Conservation (phyloP, 495 filamentous ascomycete species). For the Penicillium herquei region DNA sequence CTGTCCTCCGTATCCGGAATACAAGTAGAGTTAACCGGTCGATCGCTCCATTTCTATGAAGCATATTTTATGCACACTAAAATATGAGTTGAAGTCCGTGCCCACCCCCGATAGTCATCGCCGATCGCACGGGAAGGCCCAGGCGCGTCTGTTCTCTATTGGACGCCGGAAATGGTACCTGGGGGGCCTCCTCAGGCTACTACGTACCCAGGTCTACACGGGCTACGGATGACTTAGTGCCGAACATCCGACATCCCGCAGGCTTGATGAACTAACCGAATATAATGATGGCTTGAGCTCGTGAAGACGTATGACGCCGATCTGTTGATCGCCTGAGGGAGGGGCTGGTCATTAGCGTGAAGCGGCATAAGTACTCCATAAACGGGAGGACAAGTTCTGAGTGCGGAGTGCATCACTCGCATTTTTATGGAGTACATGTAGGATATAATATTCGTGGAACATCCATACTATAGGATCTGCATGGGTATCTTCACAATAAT, state of each 20-base stretch:
- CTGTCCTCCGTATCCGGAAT: no score
- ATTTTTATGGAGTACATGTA: no score
- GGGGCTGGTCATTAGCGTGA: background rate
- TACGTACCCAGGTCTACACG: background rate
- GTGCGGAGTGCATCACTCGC: no score
- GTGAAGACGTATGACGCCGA: background rate
- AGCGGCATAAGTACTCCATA: no score
- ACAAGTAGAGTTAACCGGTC: background rate
- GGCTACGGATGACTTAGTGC: background rate
- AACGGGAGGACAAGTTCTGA: no score
- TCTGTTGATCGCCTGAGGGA: background rate
- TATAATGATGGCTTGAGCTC: background rate
- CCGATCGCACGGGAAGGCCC: conserved; percentile 1
- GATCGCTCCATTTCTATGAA: no score
- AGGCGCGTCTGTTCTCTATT: background rate
- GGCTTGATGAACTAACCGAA: background rate
- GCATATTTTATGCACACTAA: conserved; percentile 1
- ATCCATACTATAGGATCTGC: no score
- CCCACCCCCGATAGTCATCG: background rate
- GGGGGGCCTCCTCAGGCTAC: background rate
- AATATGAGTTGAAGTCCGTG: background rate
- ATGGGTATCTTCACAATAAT: no score
- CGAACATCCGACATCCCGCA: background rate
- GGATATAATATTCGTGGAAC: no score
- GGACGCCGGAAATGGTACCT: background rate